Base-by-base conservation (phyloP, 805 yeast species). In the Ogataea paradorogensis region DNA sequence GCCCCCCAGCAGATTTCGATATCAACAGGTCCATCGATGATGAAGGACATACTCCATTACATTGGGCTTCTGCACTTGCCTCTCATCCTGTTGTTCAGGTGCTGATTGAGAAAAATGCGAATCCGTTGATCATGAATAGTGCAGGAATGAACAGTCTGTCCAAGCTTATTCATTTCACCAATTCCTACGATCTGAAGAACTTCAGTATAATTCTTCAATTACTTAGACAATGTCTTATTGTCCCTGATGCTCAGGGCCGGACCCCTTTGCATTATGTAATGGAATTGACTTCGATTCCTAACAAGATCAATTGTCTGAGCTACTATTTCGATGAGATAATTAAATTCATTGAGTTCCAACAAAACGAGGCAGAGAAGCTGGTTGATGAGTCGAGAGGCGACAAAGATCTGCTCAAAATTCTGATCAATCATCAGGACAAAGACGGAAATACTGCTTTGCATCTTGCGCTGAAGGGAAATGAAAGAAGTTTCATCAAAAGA, bases 361-460 rank as follows among this genome's bases (percentile, higher is more conserved):
- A 61, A 45, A 47, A 46, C 21, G 57, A 55, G 39, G 65, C 64
- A 18, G 62, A 59, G 38, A 48, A 48, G 35, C 23, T 50, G 18
- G 43, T 45, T 38, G 35, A 27, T 13, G 30, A 44, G 10, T 40
- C 44, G 5, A 44, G 40, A 11, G 50, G 59, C 21, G 66, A 69
- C 35, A 65, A 65, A 34, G 65, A 70, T 15, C 52, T 79, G 35
- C 70, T 81, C 30, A 73, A 75, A 35, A 75, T 80, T 47, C 66
- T 84, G 28, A 56, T 84, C 21, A 84, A 87, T 55, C 89, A 82
- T 51, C 86, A 78, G 55, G 98, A 93, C 61, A 71, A 70, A 15
- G 72, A 79, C 45, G 97, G 97, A 4, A 87, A 89, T 51, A 87
- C 96, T 0, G 87, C 95, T 6, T 65, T 89, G 34, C 95, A 88